These are phyloP conservation scores for Maudiozyma barnettii DNA, from an alignment of 805 yeast genomes.

Conservation along the genomic window DNA sequence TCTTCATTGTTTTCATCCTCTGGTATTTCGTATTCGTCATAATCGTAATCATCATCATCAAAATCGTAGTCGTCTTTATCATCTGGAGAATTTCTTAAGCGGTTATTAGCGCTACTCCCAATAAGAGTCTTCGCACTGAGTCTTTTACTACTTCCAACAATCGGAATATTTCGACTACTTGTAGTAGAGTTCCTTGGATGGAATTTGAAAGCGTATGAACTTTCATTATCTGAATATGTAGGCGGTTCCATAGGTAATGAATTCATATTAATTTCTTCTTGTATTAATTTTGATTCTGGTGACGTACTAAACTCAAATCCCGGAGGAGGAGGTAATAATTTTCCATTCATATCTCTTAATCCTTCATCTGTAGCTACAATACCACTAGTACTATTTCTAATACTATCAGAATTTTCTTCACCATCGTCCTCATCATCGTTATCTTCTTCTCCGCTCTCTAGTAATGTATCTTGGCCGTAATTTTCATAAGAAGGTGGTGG, in stretches of 20 bases:
- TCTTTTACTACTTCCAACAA: slow-evolving; percentile 3
- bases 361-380: slow-evolving; percentile 11
- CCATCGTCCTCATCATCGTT: slow-evolving; percentile 32
- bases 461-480: slow-evolving; percentile 64
- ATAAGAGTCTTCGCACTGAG: not conserved
- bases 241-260: slow-evolving; percentile 34
- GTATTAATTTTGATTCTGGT: slow-evolving; percentile 8
- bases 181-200: not conserved
- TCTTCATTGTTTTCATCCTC: slow-evolving; percentile 1
- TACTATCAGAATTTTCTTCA: slow-evolving; percentile 15
- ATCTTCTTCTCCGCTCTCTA: slow-evolving; percentile 53
- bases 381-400: slow-evolving; percentile 1
- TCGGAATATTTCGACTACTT: not conserved
- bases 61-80: slow-evolving; percentile 10
- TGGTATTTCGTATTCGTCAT: slow-evolving; percentile 1
- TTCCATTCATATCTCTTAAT: slow-evolving; percentile 19
- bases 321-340: slow-evolving; percentile 30
- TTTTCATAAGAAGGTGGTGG: slow-evolving; percentile 92
- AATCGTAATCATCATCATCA: slow-evolving; percentile 8
- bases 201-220: not conserved
- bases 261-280: slow-evolving; percentile 28
- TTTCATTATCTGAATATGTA: slow-evolving; percentile 22
- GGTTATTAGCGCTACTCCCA: slow-evolving; percentile 1
- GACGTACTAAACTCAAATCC: slow-evolving; percentile 29
- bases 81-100: slow-evolving; percentile 10